These are phyloP conservation scores for Globisporangium nodosum DNA, from an alignment of 352 stramenopile genomes.

Conservation along the genomic window DNA sequence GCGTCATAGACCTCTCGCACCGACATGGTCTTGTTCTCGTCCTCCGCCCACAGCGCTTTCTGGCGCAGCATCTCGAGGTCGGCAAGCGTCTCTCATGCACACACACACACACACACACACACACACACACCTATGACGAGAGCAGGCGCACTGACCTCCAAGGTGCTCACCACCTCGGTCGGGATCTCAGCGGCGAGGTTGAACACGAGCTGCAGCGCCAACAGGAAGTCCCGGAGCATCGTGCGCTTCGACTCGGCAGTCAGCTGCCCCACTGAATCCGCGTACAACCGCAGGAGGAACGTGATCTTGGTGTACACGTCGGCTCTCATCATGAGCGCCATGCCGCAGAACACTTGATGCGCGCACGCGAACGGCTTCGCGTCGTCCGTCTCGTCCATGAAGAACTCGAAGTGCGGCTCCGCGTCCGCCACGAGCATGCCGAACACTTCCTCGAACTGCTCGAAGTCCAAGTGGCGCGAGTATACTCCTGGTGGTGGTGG, in stretches of 20 bases:
- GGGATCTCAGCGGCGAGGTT: constrained; percentile 28
- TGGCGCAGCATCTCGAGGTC: constrained; percentile 2
- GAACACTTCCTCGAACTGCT: constrained; percentile 73
- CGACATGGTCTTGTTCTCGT: constrained; percentile 29
- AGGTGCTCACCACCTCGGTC: constrained; percentile 14
- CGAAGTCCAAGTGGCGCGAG: constrained; percentile 34
- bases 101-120: neutral
- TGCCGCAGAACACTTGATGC: constrained; percentile 48
- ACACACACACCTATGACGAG: neutral
- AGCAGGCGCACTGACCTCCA: constrained; percentile 20
- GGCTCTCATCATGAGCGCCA: constrained; percentile 44
- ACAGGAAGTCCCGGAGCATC: constrained; percentile 38
- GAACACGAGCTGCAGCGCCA: constrained; percentile 35
- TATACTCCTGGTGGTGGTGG: constrained; percentile 15
- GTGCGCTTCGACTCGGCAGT: constrained; percentile 32
- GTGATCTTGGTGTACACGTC: constrained; percentile 55
- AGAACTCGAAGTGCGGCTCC: constrained; percentile 64
- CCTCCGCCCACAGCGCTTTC: constrained; percentile 37
- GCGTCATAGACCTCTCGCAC: constrained; percentile 42
- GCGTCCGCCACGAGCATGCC: constrained; percentile 62
- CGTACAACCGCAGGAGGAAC: constrained; percentile 57
- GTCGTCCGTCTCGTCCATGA: constrained; percentile 24
- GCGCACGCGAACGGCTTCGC: constrained; percentile 31
- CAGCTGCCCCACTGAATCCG: constrained; percentile 34
- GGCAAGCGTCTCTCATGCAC: neutral